Evolutionary conservation across 1,284 basidiomycete genomes (phyloP).

Genomic region (Sanghuangporus weigelae): DNA sequence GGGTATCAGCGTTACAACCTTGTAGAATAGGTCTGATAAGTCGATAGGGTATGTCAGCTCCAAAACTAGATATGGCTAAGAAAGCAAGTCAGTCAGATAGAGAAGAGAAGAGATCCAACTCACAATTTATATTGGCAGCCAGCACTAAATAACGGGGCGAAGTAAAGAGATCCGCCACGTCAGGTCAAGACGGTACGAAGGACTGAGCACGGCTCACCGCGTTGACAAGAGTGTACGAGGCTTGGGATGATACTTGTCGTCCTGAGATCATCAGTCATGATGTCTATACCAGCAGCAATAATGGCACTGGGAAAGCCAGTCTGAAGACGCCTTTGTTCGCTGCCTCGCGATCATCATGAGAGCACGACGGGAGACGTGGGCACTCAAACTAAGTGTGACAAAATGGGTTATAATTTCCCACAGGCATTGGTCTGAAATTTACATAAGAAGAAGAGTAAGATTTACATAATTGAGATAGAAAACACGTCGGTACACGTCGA

Average conservation of each 20-base stretch:
- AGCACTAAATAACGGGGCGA: conserved; percentile 9
- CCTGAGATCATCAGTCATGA: neutral
- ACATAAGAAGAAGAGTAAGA: no score
- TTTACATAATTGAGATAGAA: neutral
- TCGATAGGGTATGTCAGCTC: conserved; percentile 52
- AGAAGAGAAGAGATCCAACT: neutral
- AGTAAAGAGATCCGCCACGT: conserved; percentile 4
- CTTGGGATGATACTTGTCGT: conserved; percentile 32
- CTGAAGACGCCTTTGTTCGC: neutral
- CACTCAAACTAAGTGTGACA: neutral
- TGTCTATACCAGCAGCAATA: neutral
- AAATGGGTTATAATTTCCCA: neutral
- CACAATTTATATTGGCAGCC: conserved; percentile 16
- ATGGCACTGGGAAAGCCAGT: neutral
- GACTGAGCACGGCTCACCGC: conserved; percentile 30
- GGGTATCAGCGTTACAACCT: conserved; percentile 62
- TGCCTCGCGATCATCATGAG: neutral
- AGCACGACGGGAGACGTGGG: neutral
- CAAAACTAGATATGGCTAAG: conserved; percentile 48
- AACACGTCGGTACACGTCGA: no score
- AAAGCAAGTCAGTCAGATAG: neutral
- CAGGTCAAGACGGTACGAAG: neutral
- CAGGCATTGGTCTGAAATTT: neutral
- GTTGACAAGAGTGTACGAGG: conserved; percentile 34
- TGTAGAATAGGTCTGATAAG: conserved; percentile 67